phyloP scores from a whole-genome alignment of 345 rosid genomes.

The thale cress (Arabidopsis thaliana) region TAIR10.1 NC_003074.8:18364001-18364500 shows the following conservation, averaged over 20 bases:
- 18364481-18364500: neutral
- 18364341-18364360: neutral
- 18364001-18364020: slow-evolving; percentile 68
- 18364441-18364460: neutral
- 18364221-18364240: slow-evolving; percentile 99
- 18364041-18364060: slow-evolving; percentile 82
- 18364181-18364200: slow-evolving; percentile 76
- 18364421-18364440: too few relatives aligned
- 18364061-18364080: slow-evolving; percentile 85
- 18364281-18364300: neutral
- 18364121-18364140: slow-evolving; percentile 59
- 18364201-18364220: slow-evolving; percentile 85
- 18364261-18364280: slow-evolving; percentile 60
- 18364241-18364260: slow-evolving; percentile 58
- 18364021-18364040: slow-evolving; percentile 88
- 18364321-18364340: neutral
- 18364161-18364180: slow-evolving; percentile 86
- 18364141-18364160: slow-evolving; percentile 96
- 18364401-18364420: neutral
- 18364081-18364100: slow-evolving; percentile 89
- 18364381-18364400: neutral
- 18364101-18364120: slow-evolving; percentile 70
- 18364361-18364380: neutral
- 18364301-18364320: neutral
- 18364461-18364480: neutral